A percentile compares a stretch with the other conserved stretches of the same genome.
phyloP scores from a whole-genome alignment of 345 rosid genomes.

The Erysimum cheiranthoides region DNA sequence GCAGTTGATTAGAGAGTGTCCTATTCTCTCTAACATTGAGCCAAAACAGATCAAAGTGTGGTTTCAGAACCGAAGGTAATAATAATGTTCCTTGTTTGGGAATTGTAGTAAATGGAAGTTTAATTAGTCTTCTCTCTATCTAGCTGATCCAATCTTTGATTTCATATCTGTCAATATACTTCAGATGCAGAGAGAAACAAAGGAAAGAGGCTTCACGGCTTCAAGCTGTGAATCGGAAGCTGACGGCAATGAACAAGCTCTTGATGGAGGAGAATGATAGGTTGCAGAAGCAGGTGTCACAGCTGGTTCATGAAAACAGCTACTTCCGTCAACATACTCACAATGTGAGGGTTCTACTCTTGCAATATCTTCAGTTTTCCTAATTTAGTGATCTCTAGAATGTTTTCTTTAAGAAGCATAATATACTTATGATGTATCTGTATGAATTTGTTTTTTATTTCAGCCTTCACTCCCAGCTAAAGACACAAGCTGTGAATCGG shows the following conservation, averaged over 20 bases:
- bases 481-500: conserved; percentile 99
- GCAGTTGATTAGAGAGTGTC: conserved; percentile 97
- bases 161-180: conserved; percentile 28
- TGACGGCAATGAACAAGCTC: conserved; percentile 98
- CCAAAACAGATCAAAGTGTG: conserved; percentile 99
- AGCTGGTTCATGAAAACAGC: conserved; percentile 95
- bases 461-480: conserved; percentile 91
- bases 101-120: not conserved
- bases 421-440: not conserved
- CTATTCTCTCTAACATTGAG: conserved; percentile 98
- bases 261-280: conserved; percentile 99
- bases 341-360: conserved; percentile 57
- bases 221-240: conserved; percentile 95
- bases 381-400: not conserved
- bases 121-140: not conserved
- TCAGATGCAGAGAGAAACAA: conserved; percentile 98
- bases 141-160: not conserved
- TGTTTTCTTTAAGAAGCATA: not conserved
- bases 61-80: conserved; percentile 99
- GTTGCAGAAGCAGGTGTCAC: conserved; percentile 99
- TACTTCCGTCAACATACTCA: conserved; percentile 95
- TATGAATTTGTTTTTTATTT: not conserved
- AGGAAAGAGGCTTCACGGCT: conserved; percentile 99
- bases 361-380: not conserved
- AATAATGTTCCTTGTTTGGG: not conserved